phyloP scores from a whole-genome alignment of 2,329 filamentous ascomycete genomes.

The Apiospora kogelbergensis region DNA sequence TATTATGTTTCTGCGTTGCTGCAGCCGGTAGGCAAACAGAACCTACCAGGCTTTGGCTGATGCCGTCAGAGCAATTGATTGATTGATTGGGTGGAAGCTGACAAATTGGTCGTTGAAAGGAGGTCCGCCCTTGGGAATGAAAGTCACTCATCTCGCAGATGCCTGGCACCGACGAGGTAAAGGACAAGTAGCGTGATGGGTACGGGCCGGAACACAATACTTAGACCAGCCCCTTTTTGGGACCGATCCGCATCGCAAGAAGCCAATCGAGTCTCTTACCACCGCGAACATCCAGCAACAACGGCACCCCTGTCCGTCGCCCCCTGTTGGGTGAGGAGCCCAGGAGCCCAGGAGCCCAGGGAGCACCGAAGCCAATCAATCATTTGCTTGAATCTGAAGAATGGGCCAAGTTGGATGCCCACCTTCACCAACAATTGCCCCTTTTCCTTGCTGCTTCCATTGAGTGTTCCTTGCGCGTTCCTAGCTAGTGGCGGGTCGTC shows the following conservation, averaged over 20 bases:
- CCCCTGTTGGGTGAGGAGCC: neutral
- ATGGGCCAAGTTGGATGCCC: neutral
- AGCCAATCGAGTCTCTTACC: neutral
- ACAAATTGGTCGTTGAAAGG: neutral
- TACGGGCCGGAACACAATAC: conserved; percentile 6
- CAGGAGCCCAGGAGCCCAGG: too few species aligned
- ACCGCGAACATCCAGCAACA: neutral
- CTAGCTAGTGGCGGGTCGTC: neutral
- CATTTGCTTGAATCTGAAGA: neutral
- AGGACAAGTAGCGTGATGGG: neutral
- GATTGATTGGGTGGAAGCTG: neutral
- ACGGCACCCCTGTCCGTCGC: neutral
- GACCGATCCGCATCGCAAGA: neutral
- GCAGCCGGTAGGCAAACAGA: neutral
- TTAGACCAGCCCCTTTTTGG: conserved; percentile 5
- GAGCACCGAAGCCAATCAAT: neutral
- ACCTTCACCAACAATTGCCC: neutral
- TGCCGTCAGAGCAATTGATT: neutral
- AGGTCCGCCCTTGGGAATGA: neutral
- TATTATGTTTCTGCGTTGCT: neutral
- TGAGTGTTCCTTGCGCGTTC: conserved; percentile 4
- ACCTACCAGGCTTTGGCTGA: neutral
- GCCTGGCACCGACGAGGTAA: neutral
- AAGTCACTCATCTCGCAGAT: neutral
- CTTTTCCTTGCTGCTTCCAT: conserved; percentile 7